Evolutionary conservation across 208 protist genomes (phyloP).

Genomic region (Spongospora subterranea): DNA sequence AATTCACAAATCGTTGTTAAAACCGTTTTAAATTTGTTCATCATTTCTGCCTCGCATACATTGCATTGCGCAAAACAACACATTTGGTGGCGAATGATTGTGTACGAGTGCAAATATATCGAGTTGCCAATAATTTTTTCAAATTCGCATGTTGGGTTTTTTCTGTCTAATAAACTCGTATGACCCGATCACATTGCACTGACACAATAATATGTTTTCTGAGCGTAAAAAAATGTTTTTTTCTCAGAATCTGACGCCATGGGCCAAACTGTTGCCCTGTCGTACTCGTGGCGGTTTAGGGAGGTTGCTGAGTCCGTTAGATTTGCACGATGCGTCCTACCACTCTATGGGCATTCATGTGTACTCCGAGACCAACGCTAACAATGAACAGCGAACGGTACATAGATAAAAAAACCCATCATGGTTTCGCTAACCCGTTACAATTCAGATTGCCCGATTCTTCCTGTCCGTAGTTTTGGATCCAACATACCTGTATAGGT

Average conservation of each 20-base stretch:
- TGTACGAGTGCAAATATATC: no score
- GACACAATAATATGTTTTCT: no score
- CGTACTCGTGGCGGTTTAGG: not conserved
- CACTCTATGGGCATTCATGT: conserved; percentile 50
- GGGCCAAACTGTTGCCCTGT: conserved; percentile 56
- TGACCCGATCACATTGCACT: no score
- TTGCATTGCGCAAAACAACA: no score
- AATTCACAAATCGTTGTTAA: no score
- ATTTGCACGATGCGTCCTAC: conserved; percentile 33
- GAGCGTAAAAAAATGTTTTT: not conserved
- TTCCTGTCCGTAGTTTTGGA: conserved; percentile 19
- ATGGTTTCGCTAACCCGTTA: not conserved
- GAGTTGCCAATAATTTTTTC: no score
- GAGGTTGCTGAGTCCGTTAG: not conserved
- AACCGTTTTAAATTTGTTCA: no score
- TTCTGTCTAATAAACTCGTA: no score
- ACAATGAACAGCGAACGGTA: not conserved
- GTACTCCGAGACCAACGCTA: not conserved
- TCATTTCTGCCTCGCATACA: not conserved
- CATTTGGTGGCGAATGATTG: no score
- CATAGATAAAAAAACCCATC: not conserved
- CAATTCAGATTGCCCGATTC: conserved; percentile 16
- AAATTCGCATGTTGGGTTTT: no score
- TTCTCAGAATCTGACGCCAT: conserved; percentile 52
- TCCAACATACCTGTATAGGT: not conserved